Percentiles rank a stretch among this genome's conserved stretches.
Evolutionary conservation across 2,329 filamentous ascomycete genomes (phyloP).

Genomic region (Diaporthe sp.): DNA sequence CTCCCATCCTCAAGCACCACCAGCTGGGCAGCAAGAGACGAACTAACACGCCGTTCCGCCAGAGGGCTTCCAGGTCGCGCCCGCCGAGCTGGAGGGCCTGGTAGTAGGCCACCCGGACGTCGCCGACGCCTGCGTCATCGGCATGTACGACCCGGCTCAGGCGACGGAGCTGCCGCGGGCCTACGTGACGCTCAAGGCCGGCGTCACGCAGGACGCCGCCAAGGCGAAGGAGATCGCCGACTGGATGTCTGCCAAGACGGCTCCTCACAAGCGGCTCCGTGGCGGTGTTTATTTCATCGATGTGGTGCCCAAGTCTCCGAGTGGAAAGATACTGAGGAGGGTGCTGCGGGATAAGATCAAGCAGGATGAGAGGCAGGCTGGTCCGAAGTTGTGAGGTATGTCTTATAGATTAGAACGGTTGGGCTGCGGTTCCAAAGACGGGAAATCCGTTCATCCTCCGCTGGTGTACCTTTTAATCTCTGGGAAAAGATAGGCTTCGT

Average conservation of each 20-base stretch:
- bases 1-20: neutral
- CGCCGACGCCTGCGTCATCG: constrained; percentile 72
- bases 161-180: constrained; percentile 78
- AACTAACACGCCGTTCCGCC: constrained; percentile 53
- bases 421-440: neutral
- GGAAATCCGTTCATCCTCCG: neutral
- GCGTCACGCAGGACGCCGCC: constrained; percentile 49
- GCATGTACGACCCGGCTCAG: constrained; percentile 69
- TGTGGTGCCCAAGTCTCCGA: constrained; percentile 78
- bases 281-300: constrained; percentile 79
- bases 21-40: neutral
- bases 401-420: neutral
- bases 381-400: constrained; percentile 54
- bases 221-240: constrained; percentile 55
- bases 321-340: constrained; percentile 61
- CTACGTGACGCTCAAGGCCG: constrained; percentile 67
- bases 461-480: neutral
- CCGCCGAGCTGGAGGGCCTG: constrained; percentile 72
- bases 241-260: constrained; percentile 54
- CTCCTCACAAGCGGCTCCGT: constrained; percentile 73
- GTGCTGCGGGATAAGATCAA: constrained; percentile 56
- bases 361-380: constrained; percentile 52
- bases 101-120: constrained; percentile 58
- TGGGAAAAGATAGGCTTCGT: neutral
- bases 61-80: constrained; percentile 80